Base-by-base conservation (phyloP, 257 asterid species). In the Capsicum pubescens region DNA sequence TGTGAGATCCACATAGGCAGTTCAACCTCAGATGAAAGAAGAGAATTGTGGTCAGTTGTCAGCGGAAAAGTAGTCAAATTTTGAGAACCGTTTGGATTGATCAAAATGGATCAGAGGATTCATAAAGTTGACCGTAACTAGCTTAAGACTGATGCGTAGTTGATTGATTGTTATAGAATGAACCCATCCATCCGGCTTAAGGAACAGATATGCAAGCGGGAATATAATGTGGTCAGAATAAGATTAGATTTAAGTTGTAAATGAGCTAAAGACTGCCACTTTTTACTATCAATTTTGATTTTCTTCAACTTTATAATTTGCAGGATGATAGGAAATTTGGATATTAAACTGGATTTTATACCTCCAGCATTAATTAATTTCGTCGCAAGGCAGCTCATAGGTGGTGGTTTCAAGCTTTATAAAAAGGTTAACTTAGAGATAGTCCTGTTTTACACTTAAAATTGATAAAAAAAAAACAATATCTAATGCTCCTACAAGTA, bases 371-470 rank as follows among this genome's bases (percentile, higher is more conserved):
- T 96, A 57, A 93, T 96, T 87, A 96, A 96, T 86, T 96, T 96
- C 82, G 77, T 91, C 9, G 90, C 99, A 11, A 94, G 99, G 92
- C 99, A 96, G 91, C 91, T 96, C 64, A 36, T 94, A 35, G 97
- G 95, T 50, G 92, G 97, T 50, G 99, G 99, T 55, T 96, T 96
- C 95, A 94, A 88, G 93, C 99, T 94, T 88, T 96, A 88, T 82
- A 94, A 96, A 83, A 96, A 93, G 98, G 99, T 89, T 57, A 8
- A 84, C 69, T 76, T 82, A 81, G 5, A 50, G 58, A 26, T 13
- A 7, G 0, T 42, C 60, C 3, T 19, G 0, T 80, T 60, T 17
- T 42, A 2, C 0, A 80, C 50, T 64, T 60, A 8, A 17, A 7
- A 39, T 50, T 50, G 39, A 26, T 26, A 26, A 26, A 26, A 26